These are phyloP conservation scores for Gossypium gossypioides DNA, from an alignment of 441 rosid genomes.

Conservation along the genomic window DNA sequence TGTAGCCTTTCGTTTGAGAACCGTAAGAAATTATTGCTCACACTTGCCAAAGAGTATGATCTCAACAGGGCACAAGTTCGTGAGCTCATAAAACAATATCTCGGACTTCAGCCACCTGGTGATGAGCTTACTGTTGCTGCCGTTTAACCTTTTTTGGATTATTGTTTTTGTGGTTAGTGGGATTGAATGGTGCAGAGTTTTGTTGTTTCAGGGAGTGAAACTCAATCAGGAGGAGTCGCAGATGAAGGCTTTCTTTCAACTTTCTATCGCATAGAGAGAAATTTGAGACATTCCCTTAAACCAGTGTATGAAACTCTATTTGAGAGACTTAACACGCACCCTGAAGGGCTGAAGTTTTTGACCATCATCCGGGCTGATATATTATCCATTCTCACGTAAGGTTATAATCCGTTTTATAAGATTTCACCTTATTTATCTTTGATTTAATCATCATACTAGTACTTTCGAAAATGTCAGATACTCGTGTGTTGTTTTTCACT, in stretches of 20 bases:
- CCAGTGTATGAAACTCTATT: conserved; percentile 74
- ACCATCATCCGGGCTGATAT: conserved; percentile 74
- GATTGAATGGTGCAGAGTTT: conserved; percentile 15
- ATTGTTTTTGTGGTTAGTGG: background rate
- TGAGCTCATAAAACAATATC: conserved; percentile 73
- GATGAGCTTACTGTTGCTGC: conserved; percentile 26
- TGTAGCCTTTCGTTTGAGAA: conserved; percentile 47
- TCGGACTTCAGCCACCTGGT: conserved; percentile 50
- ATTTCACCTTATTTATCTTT: conserved; percentile 9
- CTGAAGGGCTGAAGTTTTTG: conserved; percentile 78
- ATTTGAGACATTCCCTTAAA: conserved; percentile 70
- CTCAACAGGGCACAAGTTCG: conserved; percentile 56
- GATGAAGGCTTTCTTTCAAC: conserved; percentile 49
- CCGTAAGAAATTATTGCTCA: conserved; percentile 45
- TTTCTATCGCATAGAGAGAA: conserved; percentile 72
- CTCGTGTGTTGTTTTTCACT: background rate
- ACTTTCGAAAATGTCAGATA: background rate
- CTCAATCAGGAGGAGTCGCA: conserved; percentile 22
- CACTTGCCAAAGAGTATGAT: conserved; percentile 77
- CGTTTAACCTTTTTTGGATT: background rate
- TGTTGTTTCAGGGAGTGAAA: conserved; percentile 33
- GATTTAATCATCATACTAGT: background rate
- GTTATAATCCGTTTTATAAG: conserved; percentile 17
- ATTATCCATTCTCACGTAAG: conserved; percentile 61
- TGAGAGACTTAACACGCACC: conserved; percentile 75